Base-by-base conservation (phyloP, 192 early-diverging fungal species). In the Backusella macrospora region DNA sequence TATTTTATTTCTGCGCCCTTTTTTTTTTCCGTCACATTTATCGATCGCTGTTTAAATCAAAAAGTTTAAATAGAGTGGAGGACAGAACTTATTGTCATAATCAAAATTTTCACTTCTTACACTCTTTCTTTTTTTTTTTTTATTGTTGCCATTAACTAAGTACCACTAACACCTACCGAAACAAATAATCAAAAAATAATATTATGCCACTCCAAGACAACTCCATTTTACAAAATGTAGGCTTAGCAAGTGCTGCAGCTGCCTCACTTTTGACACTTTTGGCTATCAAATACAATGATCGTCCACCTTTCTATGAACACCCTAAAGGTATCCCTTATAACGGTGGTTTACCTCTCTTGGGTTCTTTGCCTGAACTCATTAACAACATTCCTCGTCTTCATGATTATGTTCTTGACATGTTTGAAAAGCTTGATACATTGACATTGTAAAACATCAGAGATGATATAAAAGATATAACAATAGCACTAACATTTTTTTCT, bases 201-300 rank as follows among this genome's bases (percentile, higher is more conserved):
- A 52, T 23, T 59, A 59, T 59, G 52, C 52, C 52, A 34, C 29
- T 34, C 29, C 29, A 34, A 23, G 52, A 59, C 12, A 47, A 68
- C 5, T 47, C 67, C 7, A 4, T 45, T 21, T 15, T 68, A 9
- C 42, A 68, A 68, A 29, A 26, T 47, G 43, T 68, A 46, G 67
- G 48, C 12, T 16, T 76, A 15, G 59, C 68, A 5, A 9, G 68
- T 39, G 68, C 43, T 29, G 38, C 68, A 13, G 18, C 46, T 12
- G 39, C 52, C 4, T 46, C 68, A 5, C 40, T 46, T 6, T 5
- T 75, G 5, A 69, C 46, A 65, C 5, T 71, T 4, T 38, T 79
- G 13, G 66, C 73, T 6, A 43, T 73, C 62, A 74, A 62, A 29
- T 79, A 79, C 21, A 73, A 73, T 40, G 77, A 79, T 38, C 73